Evolutionary conservation across 345 rosid species (phyloP).

Genomic region (Garcia nutans): DNA sequence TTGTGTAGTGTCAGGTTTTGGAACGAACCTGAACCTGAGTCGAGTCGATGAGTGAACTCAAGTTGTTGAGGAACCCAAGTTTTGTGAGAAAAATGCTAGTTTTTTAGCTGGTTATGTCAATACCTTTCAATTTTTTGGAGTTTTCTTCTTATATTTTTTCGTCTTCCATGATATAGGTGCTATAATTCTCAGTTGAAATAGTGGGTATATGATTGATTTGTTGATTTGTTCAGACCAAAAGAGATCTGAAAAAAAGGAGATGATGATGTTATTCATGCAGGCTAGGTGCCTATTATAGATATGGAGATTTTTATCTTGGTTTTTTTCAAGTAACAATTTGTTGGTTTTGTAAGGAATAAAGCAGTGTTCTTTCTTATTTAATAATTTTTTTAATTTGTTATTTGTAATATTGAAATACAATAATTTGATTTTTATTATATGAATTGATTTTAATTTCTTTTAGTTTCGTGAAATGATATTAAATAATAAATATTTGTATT

Average conservation of each 20-base stretch:
- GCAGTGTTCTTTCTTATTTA: neutral
- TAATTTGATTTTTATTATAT: too few species aligned
- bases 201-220: slow-evolving; percentile 23
- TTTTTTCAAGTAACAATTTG: neutral
- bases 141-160: neutral
- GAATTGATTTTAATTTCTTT: too few species aligned
- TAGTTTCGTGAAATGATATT: too few species aligned
- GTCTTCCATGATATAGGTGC: neutral
- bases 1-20: slow-evolving; percentile 10
- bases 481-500: too few species aligned
- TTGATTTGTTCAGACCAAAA: slow-evolving; percentile 23
- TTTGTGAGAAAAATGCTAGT: neutral
- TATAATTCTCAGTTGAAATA: slow-evolving; percentile 5
- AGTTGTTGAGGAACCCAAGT: slow-evolving; percentile 6
- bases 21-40: neutral
- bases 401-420: neutral
- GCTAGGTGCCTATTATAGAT: slow-evolving; percentile 11
- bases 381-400: neutral
- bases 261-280: neutral
- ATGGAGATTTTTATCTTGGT: neutral
- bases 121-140: neutral
- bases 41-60: slow-evolving; percentile 12
- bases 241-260: slow-evolving; percentile 1
- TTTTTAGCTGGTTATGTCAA: slow-evolving; percentile 6
- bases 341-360: slow-evolving; percentile 3